Conservation (phyloP, 306 rosid species). For the Hippophae tibetana region DNA sequence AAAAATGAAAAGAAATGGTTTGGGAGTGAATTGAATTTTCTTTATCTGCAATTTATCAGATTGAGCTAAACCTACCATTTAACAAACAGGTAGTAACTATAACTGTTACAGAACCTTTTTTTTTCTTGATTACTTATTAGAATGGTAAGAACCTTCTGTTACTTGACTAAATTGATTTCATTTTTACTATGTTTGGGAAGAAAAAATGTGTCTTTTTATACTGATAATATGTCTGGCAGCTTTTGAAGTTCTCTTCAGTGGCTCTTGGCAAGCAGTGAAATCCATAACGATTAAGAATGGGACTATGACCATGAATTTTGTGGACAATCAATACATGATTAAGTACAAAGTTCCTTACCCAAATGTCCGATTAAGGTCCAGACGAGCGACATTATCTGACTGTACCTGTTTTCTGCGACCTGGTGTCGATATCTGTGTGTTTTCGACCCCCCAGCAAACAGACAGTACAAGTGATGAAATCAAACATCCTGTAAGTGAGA, state of each 20-base stretch:
- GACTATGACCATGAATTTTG: constrained; percentile 40
- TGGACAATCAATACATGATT: constrained; percentile 27
- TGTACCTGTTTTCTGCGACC: constrained; percentile 67
- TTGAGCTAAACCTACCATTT: no score
- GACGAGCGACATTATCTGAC: constrained; percentile 57
- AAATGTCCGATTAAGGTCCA: constrained; percentile 59
- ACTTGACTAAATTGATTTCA: no score
- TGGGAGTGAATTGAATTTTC: no score
- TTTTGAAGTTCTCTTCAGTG: constrained; percentile 57
- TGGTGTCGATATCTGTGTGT: constrained; percentile 67
- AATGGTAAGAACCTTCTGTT: no score
- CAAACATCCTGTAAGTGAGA: constrained; percentile 43
- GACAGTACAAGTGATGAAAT: constrained; percentile 16
- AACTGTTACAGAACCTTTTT: neutral
- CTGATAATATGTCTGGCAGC: constrained; percentile 34
- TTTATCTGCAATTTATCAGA: no score
- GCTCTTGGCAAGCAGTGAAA: constrained; percentile 73
- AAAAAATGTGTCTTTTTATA: neutral
- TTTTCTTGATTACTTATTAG: neutral
- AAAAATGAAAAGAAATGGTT: no score
- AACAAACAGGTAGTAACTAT: no score
- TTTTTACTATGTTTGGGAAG: neutral
- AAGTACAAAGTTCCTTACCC: constrained; percentile 51
- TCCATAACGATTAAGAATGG: constrained; percentile 48
- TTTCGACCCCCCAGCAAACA: constrained; percentile 24